Evolutionary conservation across 768 basidiomycete species (phyloP), one percentile per base, ranked within the genome.

Genomic region (Saitozyma podzolica): DNA sequence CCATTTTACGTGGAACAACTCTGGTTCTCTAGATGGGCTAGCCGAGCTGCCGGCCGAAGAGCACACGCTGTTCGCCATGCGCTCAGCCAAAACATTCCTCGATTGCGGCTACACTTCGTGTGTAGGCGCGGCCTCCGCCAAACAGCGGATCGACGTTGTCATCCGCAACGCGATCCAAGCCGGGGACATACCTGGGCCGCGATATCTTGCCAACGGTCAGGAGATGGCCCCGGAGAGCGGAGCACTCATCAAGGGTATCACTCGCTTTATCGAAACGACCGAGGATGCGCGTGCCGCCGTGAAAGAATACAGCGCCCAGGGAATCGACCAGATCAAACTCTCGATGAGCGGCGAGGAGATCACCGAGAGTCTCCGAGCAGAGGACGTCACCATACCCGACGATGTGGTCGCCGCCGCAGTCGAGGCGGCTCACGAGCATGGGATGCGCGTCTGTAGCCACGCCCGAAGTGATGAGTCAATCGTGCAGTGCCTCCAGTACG

Each of bases 401-500:
- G 57, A 58, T 10, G 50, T 58, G 8, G 57, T 58, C 9, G 57
- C 57, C 11, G 57, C 57, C 9, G 57, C 57, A 14, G 57, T 58
- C 43, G 57, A 58, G 39, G 57, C 57, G 2, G 57, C 57, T 11
- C 57, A 58, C 41, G 20, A 29, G 49, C 14, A 9, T 9, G 57
- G 57, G 13, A 58, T 58, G 57, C 7, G 57, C n/a, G 57, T 58
- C n/a, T 58, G 57, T 10, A 41, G 57, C 8, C 57, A 58, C 40
- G 57, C 57, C n/a, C 14, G 57, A n/a, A 50, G 57, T n/a, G 57
- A 58, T 39, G 49, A 58, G 47, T 49, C 45, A 5, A 58, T 58
- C 13, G 29, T 47, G 42, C 57, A 58, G 39, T 58, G 57, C 40
- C 39, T 58, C n/a, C 57, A 58, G 39, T 58, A 58, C 49, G 57